Conservation (phyloP, 495 filamentous ascomycete genomes). For the Penicillium diatomitis region DNA sequence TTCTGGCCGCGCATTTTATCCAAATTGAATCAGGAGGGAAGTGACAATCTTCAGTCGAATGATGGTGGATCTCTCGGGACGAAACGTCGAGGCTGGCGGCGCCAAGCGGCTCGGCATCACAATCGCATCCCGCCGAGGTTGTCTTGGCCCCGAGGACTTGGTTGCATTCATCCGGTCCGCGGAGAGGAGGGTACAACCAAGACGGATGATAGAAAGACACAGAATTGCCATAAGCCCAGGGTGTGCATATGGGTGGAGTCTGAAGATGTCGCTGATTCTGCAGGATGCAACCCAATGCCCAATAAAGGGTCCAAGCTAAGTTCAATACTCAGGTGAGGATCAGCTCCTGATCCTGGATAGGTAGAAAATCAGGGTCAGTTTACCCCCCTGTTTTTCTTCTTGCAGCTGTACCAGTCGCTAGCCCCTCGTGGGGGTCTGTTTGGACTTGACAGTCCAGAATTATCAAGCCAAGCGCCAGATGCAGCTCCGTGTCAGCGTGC, state of each 20-base stretch:
- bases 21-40: too few species aligned
- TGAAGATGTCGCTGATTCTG: neutral
- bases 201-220: neutral
- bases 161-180: neutral
- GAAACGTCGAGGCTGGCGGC: neutral
- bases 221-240: too few species aligned
- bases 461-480: neutral
- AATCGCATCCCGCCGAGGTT: constrained; percentile 10
- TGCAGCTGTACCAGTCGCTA: too few species aligned
- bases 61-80: constrained; percentile 2
- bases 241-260: too few species aligned
- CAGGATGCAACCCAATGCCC: neutral
- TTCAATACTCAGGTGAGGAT: too few species aligned
- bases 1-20: too few species aligned
- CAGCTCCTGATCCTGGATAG: too few species aligned
- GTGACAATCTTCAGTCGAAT: too few species aligned
- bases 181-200: neutral
- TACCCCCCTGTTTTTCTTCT: too few species aligned
- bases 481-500: neutral
- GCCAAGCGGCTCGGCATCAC: constrained; percentile 15
- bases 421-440: neutral
- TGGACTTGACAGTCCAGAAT: neutral
- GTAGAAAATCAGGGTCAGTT: too few species aligned
- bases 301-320: too few species aligned
- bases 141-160: constrained; percentile 10